A percentile compares a stretch with the other conserved stretches of the same genome.
Evolutionary conservation across 306 rosid species (phyloP).

Genomic region (Quercus dentata): DNA sequence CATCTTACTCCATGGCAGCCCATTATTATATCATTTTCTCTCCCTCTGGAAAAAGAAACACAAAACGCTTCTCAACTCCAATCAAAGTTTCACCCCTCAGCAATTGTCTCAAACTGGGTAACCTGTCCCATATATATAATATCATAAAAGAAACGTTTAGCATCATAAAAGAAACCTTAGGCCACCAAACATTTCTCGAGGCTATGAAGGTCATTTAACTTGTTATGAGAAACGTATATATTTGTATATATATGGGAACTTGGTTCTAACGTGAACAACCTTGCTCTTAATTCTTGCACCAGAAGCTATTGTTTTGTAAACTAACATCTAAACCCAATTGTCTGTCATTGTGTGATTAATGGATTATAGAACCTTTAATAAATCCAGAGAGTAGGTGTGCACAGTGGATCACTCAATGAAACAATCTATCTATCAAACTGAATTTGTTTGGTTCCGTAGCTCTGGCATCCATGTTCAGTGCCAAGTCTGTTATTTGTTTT

Average conservation of each 20-base stretch:
- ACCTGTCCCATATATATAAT: slow-evolving; percentile 9
- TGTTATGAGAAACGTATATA: slow-evolving; percentile 17
- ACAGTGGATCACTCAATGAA: neutral
- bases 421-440: slow-evolving; percentile 2
- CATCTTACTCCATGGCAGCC: slow-evolving; percentile 17
- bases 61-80: neutral
- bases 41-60: slow-evolving; percentile 10
- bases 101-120: neutral
- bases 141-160: neutral
- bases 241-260: neutral
- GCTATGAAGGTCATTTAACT: slow-evolving; percentile 15
- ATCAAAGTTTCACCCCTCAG: neutral
- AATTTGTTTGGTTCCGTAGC: slow-evolving; percentile 36
- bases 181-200: slow-evolving; percentile 4
- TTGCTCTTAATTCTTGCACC: neutral
- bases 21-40: slow-evolving; percentile 10
- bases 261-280: neutral
- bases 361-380: neutral
- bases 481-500: slow-evolving; percentile 19
- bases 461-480: slow-evolving; percentile 36
- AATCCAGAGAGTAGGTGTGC: neutral
- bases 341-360: neutral
- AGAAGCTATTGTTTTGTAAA: neutral
- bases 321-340: neutral
- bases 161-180: neutral